Evolutionary conservation across 192 early-diverging fungal species (phyloP).

Genomic region (Backusella australiensis): DNA sequence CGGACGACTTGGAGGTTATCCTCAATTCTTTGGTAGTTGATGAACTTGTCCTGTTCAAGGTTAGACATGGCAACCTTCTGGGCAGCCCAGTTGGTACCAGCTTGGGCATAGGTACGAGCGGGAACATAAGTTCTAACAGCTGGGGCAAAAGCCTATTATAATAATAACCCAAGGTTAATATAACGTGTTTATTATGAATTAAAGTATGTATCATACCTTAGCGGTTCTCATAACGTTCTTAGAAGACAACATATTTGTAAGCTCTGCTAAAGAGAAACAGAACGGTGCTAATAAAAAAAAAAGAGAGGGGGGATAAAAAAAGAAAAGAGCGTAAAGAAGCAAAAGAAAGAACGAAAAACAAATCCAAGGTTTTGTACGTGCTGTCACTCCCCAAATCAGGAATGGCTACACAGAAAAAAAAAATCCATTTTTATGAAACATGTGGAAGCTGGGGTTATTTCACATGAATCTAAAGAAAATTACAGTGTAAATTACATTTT

Average conservation of each 20-base stretch:
- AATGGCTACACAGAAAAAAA: slow-evolving; percentile 14
- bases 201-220: slow-evolving; percentile 25
- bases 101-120: slow-evolving; percentile 55
- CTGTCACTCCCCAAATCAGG: slow-evolving; percentile 13
- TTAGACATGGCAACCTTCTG: slow-evolving; percentile 89
- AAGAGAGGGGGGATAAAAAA: slow-evolving; percentile 15
- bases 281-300: neutral
- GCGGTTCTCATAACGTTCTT: slow-evolving; percentile 34
- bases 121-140: slow-evolving; percentile 25
- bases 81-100: slow-evolving; percentile 41
- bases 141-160: slow-evolving; percentile 28
- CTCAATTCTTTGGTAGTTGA: slow-evolving; percentile 97
- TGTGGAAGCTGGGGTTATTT: slow-evolving; percentile 15
- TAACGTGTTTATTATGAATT: neutral
- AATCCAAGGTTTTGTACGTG: slow-evolving; percentile 6
- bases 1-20: slow-evolving; percentile 93
- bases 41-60: slow-evolving; percentile 89
- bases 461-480: slow-evolving; percentile 8
- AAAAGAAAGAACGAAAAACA: slow-evolving; percentile 15
- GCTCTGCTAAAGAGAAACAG: slow-evolving; percentile 12
- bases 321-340: slow-evolving; percentile 2
- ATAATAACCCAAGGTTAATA: neutral
- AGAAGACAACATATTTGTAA: slow-evolving; percentile 31
- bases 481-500: slow-evolving; percentile 14
- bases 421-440: slow-evolving; percentile 14